Base-by-base conservation (phyloP, 495 filamentous ascomycete species). In the Neurospora africana region DNA sequence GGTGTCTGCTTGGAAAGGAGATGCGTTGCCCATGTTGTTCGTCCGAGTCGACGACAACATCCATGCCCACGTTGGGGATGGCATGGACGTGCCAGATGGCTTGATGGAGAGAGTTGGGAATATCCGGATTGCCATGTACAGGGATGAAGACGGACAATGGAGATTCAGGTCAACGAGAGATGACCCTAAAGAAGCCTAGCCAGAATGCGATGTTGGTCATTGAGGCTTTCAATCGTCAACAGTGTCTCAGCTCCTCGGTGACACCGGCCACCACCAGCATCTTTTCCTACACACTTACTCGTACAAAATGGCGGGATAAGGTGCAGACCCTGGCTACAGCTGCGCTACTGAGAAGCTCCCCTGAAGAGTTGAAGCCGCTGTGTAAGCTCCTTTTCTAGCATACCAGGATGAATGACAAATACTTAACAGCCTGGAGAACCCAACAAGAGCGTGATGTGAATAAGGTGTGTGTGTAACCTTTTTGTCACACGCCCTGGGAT, bases 1-100 rank as follows among this genome's bases (percentile, higher is more conserved):
- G 6, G 77, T 83, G 9, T 81, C 78, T 40, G 80, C 75, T 2
- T 82, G 79, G 81, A 83, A 82, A 67, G 74, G 76, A n/a, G 78
- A 77, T 40, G 79, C 78, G 1, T 68, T 82, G 70, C 81, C 81
- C 10, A 78, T 83, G 78, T 69, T 82, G 23, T 83, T 83, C 68
- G 81, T 78, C 65, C 72, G 76, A 19, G 78, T 83, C n/a, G 76
- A 81, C 39, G 76, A 75, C 19, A 77, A 72, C 47, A 79, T 83
- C 35, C 75, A 79, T 30, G 78, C 75, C 1, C 77, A 76, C 19
- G 76, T 81, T 10, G 37, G 69, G 1, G 75, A 79, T 44, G 80
- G 75, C 9, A 81, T 83, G 79, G 78, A 83, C 44, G 72, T 79
- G 41, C 81, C 81, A 0, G 75, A 77, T 30, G 81, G 81, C 2